phyloP scores from a whole-genome alignment of 768 basidiomycete species.

The Russula vinacea region DNA sequence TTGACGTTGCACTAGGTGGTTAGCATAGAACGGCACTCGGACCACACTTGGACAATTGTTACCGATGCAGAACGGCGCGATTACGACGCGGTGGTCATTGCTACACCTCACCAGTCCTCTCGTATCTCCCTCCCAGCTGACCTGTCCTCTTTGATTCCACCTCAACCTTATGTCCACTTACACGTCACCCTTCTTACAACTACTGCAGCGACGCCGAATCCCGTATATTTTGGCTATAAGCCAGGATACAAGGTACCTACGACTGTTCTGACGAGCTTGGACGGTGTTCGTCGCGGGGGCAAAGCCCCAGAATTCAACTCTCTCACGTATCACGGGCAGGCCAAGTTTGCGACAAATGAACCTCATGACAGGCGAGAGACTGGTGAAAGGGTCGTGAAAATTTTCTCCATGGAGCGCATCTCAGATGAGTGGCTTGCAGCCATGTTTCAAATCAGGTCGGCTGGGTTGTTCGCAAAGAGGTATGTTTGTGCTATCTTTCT shows the following conservation, averaged over 20 bases:
- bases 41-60: constrained; percentile 51
- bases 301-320: constrained; percentile 81
- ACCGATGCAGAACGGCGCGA: constrained; percentile 42
- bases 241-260: constrained; percentile 48
- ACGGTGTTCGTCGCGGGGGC: constrained; percentile 53
- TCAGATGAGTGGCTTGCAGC: constrained; percentile 66
- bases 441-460: constrained; percentile 63
- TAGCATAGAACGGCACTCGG: constrained; percentile 32
- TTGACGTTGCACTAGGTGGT: constrained; percentile 43
- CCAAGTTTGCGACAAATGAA: constrained; percentile 41
- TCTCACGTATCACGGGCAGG: constrained; percentile 60
- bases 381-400: constrained; percentile 74
- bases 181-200: constrained; percentile 92
- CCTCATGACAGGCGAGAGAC: constrained; percentile 22
- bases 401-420: constrained; percentile 69
- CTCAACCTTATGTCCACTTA: constrained; percentile 75
- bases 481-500: constrained; percentile 31
- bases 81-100: constrained; percentile 79
- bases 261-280: constrained; percentile 69
- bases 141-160: constrained; percentile 53
- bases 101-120: constrained; percentile 78
- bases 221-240: constrained; percentile 64
- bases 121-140: constrained; percentile 51
- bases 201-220: constrained; percentile 53
- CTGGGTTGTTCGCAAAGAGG: constrained; percentile 84